These are phyloP conservation scores for Albatrellus ellisii DNA, from an alignment of 768 basidiomycete genomes.

Conservation along the genomic window DNA sequence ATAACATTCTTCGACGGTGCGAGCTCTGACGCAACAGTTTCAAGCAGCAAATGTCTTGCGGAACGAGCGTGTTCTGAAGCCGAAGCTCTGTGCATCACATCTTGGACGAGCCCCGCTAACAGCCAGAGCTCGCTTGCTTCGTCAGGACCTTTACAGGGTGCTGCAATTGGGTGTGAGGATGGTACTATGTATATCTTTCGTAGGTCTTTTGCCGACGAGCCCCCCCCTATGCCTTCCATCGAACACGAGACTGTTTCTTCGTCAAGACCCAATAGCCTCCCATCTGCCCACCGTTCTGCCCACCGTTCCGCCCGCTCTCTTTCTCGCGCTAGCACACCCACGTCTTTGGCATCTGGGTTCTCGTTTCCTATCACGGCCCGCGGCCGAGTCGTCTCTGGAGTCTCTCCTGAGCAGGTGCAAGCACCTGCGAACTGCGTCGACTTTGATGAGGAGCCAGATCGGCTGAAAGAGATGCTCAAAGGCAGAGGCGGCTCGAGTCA, in stretches of 20 bases:
- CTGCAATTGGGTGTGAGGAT: slow-evolving; percentile 24
- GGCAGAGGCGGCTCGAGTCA: slow-evolving; percentile 37
- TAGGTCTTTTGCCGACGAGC: background rate
- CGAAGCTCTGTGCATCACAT: background rate
- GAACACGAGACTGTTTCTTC: no score
- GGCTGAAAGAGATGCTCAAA: slow-evolving; percentile 61
- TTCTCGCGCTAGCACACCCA: slow-evolving; percentile 7
- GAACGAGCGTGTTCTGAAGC: background rate
- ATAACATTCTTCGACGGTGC: no score
- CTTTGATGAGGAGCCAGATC: slow-evolving; percentile 69
- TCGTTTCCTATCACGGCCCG: slow-evolving; percentile 44
- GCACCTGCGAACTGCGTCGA: slow-evolving; percentile 73
- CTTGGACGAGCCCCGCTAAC: background rate
- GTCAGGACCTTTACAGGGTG: slow-evolving; percentile 11
- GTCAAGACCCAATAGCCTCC: slow-evolving; percentile 5
- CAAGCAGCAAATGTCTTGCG: no score
- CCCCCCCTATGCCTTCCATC: background rate
- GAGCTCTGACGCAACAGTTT: background rate
- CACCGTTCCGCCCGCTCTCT: slow-evolving; percentile 6
- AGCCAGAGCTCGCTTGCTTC: background rate
- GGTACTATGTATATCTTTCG: slow-evolving; percentile 24
- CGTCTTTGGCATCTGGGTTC: slow-evolving; percentile 12
- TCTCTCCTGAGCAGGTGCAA: slow-evolving; percentile 58
- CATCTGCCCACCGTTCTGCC: slow-evolving; percentile 1
- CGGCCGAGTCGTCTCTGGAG: slow-evolving; percentile 55